Evolutionary conservation across 805 yeast genomes (phyloP).

Genomic region (Wickerhamomyces ciferrii): DNA sequence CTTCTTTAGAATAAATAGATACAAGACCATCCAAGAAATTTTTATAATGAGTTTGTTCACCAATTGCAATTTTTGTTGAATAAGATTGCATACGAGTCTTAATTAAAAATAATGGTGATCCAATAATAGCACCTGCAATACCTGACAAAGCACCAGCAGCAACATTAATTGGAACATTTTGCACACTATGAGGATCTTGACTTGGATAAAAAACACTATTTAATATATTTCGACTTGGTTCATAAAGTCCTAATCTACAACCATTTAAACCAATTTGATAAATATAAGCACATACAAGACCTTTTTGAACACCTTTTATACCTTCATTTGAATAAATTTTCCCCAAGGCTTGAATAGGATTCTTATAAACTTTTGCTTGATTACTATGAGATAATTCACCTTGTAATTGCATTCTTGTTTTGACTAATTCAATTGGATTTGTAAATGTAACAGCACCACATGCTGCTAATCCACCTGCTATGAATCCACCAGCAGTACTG

Average conservation of each 20-base stretch:
- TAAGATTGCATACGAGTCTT: slow-evolving; percentile 97
- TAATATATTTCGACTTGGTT: slow-evolving; percentile 65
- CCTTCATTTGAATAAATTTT: slow-evolving; percentile 81
- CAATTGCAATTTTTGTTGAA: slow-evolving; percentile 62
- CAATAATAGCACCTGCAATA: slow-evolving; percentile 79
- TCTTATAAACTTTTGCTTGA: slow-evolving; percentile 55
- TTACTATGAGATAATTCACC: slow-evolving; percentile 71
- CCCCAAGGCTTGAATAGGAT: slow-evolving; percentile 79
- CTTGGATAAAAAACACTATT: slow-evolving; percentile 53
- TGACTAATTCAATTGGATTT: slow-evolving; percentile 91
- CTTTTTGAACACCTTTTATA: slow-evolving; percentile 81
- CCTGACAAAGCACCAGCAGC: slow-evolving; percentile 82
- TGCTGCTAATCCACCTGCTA: slow-evolving; percentile 92
- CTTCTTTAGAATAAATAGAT: slow-evolving; percentile 48
- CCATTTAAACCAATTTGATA: slow-evolving; percentile 93
- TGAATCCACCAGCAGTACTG: slow-evolving; percentile 70
- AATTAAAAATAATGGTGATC: slow-evolving; percentile 88
- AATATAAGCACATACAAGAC: slow-evolving; percentile 80
- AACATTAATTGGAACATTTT: slow-evolving; percentile 57
- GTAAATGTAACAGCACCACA: slow-evolving; percentile 97
- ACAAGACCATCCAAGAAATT: slow-evolving; percentile 64
- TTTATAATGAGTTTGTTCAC: slow-evolving; percentile 88
- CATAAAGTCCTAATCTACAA: slow-evolving; percentile 90
- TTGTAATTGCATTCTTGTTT: slow-evolving; percentile 94
- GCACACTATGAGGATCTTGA: slow-evolving; percentile 41